Evolutionary conservation across 129 eudicot species (phyloP).

Genomic region (Flaveria bidentis): DNA sequence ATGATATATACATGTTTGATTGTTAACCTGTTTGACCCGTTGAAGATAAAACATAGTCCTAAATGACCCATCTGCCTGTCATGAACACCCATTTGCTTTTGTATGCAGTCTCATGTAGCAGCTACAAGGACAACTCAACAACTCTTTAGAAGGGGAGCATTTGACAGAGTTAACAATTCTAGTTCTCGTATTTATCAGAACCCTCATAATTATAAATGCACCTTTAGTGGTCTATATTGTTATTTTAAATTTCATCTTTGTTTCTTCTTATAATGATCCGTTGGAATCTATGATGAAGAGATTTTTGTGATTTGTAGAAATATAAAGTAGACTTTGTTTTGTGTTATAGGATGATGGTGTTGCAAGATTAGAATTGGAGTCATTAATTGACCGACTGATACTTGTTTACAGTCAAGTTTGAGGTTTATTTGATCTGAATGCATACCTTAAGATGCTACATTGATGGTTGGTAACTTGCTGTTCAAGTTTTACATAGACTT

Average conservation of each 20-base stretch:
- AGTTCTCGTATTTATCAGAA: constrained; percentile 22
- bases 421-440: constrained; percentile 1
- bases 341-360: not conserved
- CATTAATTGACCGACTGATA: not conserved
- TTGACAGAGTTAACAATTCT: constrained; percentile 12
- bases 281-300: not conserved
- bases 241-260: not conserved
- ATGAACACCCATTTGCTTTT: not conserved
- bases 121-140: constrained; percentile 6
- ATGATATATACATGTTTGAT: not conserved
- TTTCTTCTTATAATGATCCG: not conserved
- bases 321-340: constrained; percentile 25
- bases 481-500: not conserved
- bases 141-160: not conserved
- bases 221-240: not conserved
- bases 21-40: not conserved
- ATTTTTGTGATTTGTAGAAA: constrained; percentile 31
- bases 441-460: not conserved
- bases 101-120: constrained; percentile 7
- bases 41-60: not conserved
- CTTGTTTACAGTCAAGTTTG: not conserved
- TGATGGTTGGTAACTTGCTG: not conserved
- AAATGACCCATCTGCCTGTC: not conserved
- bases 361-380: not conserved
- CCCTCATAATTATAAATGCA: constrained; percentile 9